Conservation (phyloP, 176 grass and related monocot species). For the Metroxylon sagu region DNA sequence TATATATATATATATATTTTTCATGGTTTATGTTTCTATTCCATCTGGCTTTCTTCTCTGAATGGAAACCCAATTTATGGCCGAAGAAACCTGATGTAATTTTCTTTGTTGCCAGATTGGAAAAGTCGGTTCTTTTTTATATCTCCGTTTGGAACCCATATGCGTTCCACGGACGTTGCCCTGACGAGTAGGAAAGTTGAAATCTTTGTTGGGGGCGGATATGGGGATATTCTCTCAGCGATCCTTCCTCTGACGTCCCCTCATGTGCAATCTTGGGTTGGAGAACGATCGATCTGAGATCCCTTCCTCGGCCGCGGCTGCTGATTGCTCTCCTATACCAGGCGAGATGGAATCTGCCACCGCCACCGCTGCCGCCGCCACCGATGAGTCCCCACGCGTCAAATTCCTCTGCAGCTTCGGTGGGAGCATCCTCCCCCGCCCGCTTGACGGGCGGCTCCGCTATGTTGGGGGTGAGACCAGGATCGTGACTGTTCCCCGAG, state of each 20-base stretch:
- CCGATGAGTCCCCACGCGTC: constrained; percentile 34
- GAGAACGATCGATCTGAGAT: not conserved
- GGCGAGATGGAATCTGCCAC: constrained; percentile 7
- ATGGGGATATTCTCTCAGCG: too few relatives aligned
- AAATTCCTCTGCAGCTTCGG: constrained; percentile 96
- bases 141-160: too few relatives aligned
- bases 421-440: constrained; percentile 79
- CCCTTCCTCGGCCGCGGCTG: not conserved
- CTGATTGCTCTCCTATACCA: not conserved
- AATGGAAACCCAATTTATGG: too few relatives aligned
- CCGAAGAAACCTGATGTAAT: too few relatives aligned
- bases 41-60: too few relatives aligned
- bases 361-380: not conserved
- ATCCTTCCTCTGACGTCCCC: not conserved
- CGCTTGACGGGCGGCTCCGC: constrained; percentile 57
- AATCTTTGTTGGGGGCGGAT: too few relatives aligned
- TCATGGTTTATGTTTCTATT: too few relatives aligned
- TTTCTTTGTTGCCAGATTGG: too few relatives aligned
- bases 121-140: too few relatives aligned
- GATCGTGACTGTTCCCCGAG: constrained; percentile 49
- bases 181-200: too few relatives aligned
- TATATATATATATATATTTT: too few relatives aligned
- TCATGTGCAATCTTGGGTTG: not conserved
- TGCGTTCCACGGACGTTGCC: too few relatives aligned
- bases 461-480: constrained; percentile 85